These are phyloP conservation scores for Agrocybe chaxingu DNA, from an alignment of 768 basidiomycete species.

Conservation along the genomic window DNA sequence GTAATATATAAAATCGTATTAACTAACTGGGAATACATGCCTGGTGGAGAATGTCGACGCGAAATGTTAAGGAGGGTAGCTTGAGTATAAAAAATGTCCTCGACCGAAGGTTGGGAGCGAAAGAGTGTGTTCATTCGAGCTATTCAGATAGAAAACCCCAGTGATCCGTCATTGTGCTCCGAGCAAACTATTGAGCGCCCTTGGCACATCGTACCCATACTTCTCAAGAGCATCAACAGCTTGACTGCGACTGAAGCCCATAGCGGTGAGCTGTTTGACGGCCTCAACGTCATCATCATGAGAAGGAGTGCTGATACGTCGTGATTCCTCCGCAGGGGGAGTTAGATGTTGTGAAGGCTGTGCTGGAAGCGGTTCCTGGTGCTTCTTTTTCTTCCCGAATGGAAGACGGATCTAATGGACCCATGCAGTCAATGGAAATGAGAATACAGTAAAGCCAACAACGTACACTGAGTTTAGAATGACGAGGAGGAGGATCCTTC, in stretches of 20 bases:
- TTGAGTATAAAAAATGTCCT: conserved; percentile 15
- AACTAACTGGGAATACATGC: conserved; percentile 9
- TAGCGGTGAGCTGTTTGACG: conserved; percentile 76
- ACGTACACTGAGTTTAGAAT: conserved; percentile 79
- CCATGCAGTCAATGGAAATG: background rate
- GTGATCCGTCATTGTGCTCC: conserved; percentile 23
- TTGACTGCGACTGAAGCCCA: conserved; percentile 88
- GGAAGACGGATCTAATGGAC: conserved; percentile 65
- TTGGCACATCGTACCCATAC: conserved; percentile 76
- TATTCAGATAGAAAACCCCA: background rate
- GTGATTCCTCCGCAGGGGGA: conserved; percentile 43
- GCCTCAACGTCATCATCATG: conserved; percentile 71
- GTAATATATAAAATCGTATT: conserved; percentile 16
- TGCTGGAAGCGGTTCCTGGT: conserved; percentile 39
- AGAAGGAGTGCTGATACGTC: conserved; percentile 43
- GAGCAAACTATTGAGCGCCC: conserved; percentile 74
- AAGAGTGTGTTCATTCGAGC: conserved; percentile 11
- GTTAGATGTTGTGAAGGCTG: conserved; percentile 36
- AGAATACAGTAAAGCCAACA: background rate
- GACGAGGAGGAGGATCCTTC: conserved; percentile 54
- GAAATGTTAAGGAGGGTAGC: conserved; percentile 8
- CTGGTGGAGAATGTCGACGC: conserved; percentile 7
- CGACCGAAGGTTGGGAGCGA: background rate
- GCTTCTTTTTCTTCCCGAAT: conserved; percentile 74
- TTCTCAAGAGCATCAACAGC: conserved; percentile 84